Conservation (phyloP, 2,329 filamentous ascomycete species). For the Cytospora piceae region DNA sequence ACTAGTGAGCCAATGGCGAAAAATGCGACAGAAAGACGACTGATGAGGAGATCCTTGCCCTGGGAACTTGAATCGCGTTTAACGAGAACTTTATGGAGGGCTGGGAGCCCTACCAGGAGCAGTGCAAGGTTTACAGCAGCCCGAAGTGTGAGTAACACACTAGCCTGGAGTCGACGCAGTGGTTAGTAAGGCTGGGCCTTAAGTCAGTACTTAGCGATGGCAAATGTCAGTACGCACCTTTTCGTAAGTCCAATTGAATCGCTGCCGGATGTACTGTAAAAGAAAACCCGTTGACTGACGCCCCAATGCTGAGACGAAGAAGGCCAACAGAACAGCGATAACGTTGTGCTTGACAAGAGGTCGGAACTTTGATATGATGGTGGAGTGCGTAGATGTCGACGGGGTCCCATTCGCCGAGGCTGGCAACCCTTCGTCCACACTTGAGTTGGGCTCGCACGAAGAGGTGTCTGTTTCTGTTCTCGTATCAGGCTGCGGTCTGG, state of each 20-base stretch:
- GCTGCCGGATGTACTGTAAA: slow-evolving; percentile 10
- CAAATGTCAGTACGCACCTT: slow-evolving; percentile 4
- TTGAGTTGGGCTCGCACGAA: not conserved
- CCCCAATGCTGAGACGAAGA: slow-evolving; percentile 17
- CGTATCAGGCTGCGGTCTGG: not conserved
- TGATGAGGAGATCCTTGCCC: slow-evolving; percentile 14
- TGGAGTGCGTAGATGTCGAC: not conserved
- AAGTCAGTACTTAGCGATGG: not conserved
- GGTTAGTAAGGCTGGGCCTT: not conserved
- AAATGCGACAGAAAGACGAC: slow-evolving; percentile 2
- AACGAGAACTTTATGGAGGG: slow-evolving; percentile 9
- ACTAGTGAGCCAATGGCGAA: slow-evolving; percentile 6
- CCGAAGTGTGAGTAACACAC: slow-evolving; percentile 9
- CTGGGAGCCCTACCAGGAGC: slow-evolving; percentile 8
- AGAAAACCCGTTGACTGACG: slow-evolving; percentile 18
- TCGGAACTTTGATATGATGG: not conserved
- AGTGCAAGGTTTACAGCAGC: slow-evolving; percentile 11
- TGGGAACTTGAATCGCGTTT: slow-evolving; percentile 7
- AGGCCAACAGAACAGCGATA: slow-evolving; percentile 6
- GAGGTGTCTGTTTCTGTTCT: not conserved
- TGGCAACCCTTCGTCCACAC: not conserved
- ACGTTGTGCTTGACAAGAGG: slow-evolving; percentile 16
- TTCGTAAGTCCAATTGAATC: slow-evolving; percentile 18
- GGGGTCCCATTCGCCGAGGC: not conserved
- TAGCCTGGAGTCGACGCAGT: not conserved